Evolutionary conservation across 2,329 filamentous ascomycete genomes (phyloP).

Genomic region (Curvularia spicifera): DNA sequence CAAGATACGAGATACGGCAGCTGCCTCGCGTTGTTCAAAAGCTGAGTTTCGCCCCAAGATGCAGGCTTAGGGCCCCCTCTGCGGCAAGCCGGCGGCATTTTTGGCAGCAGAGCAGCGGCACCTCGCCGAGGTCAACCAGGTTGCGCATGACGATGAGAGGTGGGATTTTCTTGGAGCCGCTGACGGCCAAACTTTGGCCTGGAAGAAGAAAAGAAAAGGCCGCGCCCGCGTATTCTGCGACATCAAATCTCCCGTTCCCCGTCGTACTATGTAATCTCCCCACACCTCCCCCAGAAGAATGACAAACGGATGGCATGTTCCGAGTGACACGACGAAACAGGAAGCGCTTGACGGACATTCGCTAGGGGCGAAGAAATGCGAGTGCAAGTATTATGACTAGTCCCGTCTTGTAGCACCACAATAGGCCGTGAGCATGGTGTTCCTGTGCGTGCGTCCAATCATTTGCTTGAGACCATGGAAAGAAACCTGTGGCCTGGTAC

Average conservation of each 20-base stretch:
- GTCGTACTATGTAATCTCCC: constrained; percentile 3
- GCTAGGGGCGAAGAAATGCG: background rate
- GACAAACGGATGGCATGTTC: constrained; percentile 4
- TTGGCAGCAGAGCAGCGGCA: constrained; percentile 2
- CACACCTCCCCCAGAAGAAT: constrained; percentile 6
- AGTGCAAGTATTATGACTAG: constrained; percentile 3
- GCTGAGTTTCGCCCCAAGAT: constrained; percentile 12
- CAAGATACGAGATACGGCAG: constrained; percentile 23
- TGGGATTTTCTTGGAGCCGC: constrained; percentile 24
- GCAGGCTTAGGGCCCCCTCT: constrained; percentile 8
- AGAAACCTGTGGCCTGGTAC: constrained; percentile 1
- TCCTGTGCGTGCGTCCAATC: background rate
- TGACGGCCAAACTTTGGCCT: constrained; percentile 13
- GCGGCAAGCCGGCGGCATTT: constrained; percentile 13
- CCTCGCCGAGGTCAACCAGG: constrained; percentile 16
- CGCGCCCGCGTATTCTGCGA: constrained; percentile 12
- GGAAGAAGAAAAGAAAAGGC: constrained; percentile 1
- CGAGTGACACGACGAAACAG: background rate
- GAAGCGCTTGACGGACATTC: constrained; percentile 14
- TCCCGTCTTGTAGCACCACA: constrained; percentile 6
- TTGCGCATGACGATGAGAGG: constrained; percentile 26
- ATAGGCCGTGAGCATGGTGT: background rate
- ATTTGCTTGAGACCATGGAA: background rate
- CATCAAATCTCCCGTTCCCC: constrained; percentile 11
- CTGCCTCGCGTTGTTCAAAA: constrained; percentile 12